Evolutionary conservation across 2,329 filamentous ascomycete genomes (phyloP).

Genomic region (Alternaria dauci): DNA sequence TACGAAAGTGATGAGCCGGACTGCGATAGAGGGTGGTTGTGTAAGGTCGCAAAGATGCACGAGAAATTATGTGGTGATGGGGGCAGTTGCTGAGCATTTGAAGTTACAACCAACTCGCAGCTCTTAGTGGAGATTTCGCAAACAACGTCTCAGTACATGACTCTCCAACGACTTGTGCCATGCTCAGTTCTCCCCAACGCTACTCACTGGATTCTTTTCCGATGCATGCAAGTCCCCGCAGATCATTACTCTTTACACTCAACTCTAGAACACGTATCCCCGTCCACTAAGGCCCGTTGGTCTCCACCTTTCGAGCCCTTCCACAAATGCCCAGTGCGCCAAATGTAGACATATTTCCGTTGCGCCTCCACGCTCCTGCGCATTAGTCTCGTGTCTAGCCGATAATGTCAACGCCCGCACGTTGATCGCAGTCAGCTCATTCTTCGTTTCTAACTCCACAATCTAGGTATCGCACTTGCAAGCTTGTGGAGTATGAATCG

Average conservation of each 20-base stretch:
- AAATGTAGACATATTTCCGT: neutral
- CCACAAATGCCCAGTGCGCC: neutral
- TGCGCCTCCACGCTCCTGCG: neutral
- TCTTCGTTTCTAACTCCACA: neutral
- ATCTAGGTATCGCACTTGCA: neutral
- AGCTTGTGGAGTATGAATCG: neutral
- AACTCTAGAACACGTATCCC: neutral
- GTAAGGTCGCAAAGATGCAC: neutral
- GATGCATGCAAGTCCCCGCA: neutral
- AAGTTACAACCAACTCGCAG: neutral
- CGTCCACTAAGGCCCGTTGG: slow-evolving; percentile 1
- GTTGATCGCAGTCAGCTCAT: neutral
- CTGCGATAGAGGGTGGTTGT: neutral
- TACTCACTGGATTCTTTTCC: neutral
- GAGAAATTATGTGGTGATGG: neutral
- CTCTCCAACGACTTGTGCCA: neutral
- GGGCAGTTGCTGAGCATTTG: neutral
- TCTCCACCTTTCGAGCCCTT: neutral
- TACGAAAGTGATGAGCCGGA: neutral
- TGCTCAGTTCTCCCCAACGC: neutral
- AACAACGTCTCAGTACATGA: neutral
- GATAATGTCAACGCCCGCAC: neutral
- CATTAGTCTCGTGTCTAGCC: neutral
- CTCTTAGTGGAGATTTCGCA: neutral
- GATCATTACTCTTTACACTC: neutral